Evolutionary conservation across 192 early-diverging fungal species (phyloP), one percentile per base, ranked within the genome.

Genomic region (Entophlyctis luteolus): DNA sequence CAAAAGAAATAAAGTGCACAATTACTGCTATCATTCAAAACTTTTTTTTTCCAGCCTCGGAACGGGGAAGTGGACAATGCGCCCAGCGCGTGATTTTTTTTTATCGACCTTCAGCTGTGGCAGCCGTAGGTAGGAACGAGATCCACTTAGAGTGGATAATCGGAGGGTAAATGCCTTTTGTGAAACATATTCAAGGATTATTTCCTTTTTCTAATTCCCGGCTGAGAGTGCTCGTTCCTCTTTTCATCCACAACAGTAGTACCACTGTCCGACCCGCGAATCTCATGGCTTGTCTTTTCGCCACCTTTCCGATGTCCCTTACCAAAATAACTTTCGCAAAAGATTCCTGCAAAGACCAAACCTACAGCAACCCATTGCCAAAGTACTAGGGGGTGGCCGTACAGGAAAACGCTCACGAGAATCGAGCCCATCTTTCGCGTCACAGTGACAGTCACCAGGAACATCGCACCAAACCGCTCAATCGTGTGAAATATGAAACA

Each of bases 401-500:
- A 97, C 81, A 85, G 89, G 59, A 96, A 83, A 29, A 99, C 90
- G 33, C 89, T 91, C 35, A 99, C 77, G 56, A 99, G 69, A 72
- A 99, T 94, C 0, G 93, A 93, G 58, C 96, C 90, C 72, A 99
- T 90, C 75, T 99, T 99, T 50, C 97, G 83, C 0, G 94, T 96
- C 27, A 99, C 94, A 0, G 92, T 99, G 20, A 59, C 57, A 10
- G 38, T 59, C 37, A 45, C 36, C 34, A 97, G 75, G 8, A 85
- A 84, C 29, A 99, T 77, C 47, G 91, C 90, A 6, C 95, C 97
- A 76, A 93, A 98, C 5, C 81, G 80, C 48, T 91, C 88, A 25
- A 99, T 86, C 35, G 91, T 93, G 78, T 92, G 91, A 77, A 94
- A 99, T 55, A 99, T 94, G 78, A 99, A 98, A 79, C 91, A 91